phyloP scores from a whole-genome alignment of 208 protist genomes.

The Acanthamoeba lenticulata region DNA sequence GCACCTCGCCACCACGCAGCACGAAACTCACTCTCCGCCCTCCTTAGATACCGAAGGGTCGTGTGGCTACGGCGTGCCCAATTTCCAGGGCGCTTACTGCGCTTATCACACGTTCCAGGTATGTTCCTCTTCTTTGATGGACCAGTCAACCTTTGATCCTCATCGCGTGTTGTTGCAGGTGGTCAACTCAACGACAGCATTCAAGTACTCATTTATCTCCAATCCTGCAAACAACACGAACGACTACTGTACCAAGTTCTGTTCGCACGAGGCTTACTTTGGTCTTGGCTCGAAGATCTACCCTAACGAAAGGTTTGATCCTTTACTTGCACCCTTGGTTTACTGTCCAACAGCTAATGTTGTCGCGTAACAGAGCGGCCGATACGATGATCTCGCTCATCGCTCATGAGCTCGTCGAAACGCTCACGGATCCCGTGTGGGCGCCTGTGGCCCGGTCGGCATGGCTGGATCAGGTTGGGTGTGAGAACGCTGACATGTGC shows the following conservation, averaged over 20 bases:
- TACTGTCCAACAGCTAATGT: neutral
- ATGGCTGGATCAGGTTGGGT: neutral
- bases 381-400: neutral
- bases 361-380: neutral
- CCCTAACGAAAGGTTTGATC: neutral
- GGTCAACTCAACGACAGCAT: neutral
- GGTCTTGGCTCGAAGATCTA: neutral
- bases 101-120: slow-evolving; percentile 34
- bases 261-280: slow-evolving; percentile 46
- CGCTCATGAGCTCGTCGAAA: neutral
- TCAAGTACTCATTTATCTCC: slow-evolving; percentile 18
- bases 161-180: neutral
- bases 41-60: neutral
- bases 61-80: neutral
- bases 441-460: neutral
- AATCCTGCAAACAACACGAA: neutral
- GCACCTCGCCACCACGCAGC: neutral
- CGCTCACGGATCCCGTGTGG: slow-evolving; percentile 32
- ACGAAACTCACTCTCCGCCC: neutral
- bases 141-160: neutral
- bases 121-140: neutral
- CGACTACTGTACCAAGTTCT: slow-evolving; percentile 32
- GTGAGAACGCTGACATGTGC: slow-evolving; percentile 43
- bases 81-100: slow-evolving; percentile 23
- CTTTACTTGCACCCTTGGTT: neutral